Evolutionary conservation across 805 yeast species (phyloP), one percentile per base, ranked within the genome.

Genomic region (Candida ulmi): DNA sequence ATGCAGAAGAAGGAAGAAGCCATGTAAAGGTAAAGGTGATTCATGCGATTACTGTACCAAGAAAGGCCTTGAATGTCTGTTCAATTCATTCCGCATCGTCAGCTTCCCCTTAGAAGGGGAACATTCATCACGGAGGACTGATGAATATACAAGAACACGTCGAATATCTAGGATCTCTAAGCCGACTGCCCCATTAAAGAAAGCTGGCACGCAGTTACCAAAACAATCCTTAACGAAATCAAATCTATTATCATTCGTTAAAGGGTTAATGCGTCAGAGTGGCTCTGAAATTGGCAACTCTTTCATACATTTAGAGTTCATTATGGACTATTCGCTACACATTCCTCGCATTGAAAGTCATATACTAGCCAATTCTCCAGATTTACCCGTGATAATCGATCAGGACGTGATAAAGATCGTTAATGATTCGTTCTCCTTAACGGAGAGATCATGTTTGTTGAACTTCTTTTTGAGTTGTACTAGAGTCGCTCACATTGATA

Each of bases 1-100:
- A 17, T 36, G 39, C 29, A 36, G 24, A 26, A 30, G 35, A 36
- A 11, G 39, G 17, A 36, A 36, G 27, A 30, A 30, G 25, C 17
- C 19, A 12, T 36, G 39, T 17, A 17, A 30, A 30, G 35, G 29
- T 5, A 7, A 12, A 17, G 39, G 33, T 12, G 29, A 17, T 7
- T 16, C 29, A 8, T 36, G 33, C 17, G 33, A 30, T 11, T 30
- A 17, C 15, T 17, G 33, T 18, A 30, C 33, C 24, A 30, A 30
- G 19, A 36, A 36, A n/a, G 31, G 35, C 9, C 24, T 30, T 2
- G 5, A 18, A 23, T 36, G 39, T 18, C 9, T 16, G 4, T 36
- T 36, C 17, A 17, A 31, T 17, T 25, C 33, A 25, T 24, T 30
- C 24, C 31, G 19, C 9, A 36, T 30, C n/a, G 27, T 32, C 13